Evolutionary conservation across 164 flowering plant species (phyloP).

Genomic region (Litsea cubeba): DNA sequence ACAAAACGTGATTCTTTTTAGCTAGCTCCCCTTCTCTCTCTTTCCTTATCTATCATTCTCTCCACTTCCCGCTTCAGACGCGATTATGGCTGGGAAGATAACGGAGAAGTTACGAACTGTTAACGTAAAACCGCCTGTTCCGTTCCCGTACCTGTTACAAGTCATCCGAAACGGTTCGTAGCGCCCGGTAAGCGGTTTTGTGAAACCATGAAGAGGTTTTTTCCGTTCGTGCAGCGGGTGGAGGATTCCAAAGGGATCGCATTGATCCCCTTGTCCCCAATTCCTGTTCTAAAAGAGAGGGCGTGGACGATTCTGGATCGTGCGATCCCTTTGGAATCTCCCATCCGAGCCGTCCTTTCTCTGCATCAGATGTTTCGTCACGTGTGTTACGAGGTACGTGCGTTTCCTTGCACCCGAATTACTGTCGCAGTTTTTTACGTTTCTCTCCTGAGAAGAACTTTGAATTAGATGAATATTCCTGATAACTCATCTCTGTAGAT

Average conservation of each 20-base stretch:
- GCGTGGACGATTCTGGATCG: neutral
- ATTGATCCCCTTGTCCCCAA: conserved; percentile 29
- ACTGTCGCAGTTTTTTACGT: neutral
- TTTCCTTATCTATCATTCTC: neutral
- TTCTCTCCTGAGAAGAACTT: no score
- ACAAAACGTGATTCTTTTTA: no score
- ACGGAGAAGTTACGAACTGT: neutral
- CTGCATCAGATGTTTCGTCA: neutral
- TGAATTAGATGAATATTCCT: no score
- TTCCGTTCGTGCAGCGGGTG: conserved; percentile 15
- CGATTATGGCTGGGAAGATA: neutral
- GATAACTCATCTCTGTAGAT: no score
- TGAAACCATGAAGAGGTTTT: neutral
- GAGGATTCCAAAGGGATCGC: conserved; percentile 65
- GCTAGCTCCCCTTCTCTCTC: neutral
- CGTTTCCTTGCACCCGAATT: neutral
- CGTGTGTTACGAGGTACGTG: neutral
- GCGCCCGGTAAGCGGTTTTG: neutral
- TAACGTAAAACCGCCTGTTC: neutral
- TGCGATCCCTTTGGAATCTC: conserved; percentile 5
- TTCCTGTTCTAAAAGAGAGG: neutral
- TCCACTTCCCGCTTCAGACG: neutral
- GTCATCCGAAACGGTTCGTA: neutral
- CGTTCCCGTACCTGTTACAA: neutral
- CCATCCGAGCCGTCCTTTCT: neutral